phyloP scores from a whole-genome alignment of 2,329 filamentous ascomycete species.

The Pestalotiopsis sp. region DNA sequence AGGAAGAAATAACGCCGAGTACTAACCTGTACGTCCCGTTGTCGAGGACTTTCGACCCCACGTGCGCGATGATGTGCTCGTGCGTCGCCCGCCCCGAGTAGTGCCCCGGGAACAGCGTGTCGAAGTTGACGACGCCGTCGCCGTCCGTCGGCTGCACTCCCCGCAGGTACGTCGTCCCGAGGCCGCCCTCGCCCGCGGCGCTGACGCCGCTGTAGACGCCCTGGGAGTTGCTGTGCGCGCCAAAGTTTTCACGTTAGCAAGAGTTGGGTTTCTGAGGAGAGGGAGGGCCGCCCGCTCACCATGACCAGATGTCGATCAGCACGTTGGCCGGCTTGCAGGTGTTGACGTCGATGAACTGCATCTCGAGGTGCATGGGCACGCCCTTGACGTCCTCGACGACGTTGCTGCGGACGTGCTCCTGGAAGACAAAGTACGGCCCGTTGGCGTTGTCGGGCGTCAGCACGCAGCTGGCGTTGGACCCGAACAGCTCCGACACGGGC shows the following conservation, averaged over 20 bases:
- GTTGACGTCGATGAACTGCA: constrained; percentile 48
- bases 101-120: constrained; percentile 49
- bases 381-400: constrained; percentile 40
- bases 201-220: constrained; percentile 43
- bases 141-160: constrained; percentile 48
- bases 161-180: constrained; percentile 48
- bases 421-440: constrained; percentile 47
- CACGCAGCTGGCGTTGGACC: constrained; percentile 44
- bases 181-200: constrained; percentile 31
- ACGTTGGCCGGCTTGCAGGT: constrained; percentile 42
- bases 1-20: no score
- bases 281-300: constrained; percentile 14
- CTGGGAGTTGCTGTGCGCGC: constrained; percentile 37
- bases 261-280: not conserved
- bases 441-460: constrained; percentile 44
- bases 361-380: constrained; percentile 43
- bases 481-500: constrained; percentile 35
- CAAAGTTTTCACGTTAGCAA: not conserved
- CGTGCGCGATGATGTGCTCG: constrained; percentile 43
- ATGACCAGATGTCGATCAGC: constrained; percentile 47
- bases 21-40: constrained; percentile 36
- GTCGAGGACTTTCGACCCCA: constrained; percentile 33
- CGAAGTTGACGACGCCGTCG: constrained; percentile 51
- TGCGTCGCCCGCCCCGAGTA: constrained; percentile 42
- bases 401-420: constrained; percentile 43